Base-by-base conservation (phyloP, 2,329 filamentous ascomycete genomes). In the Coniosporium tulheliwenetii region DNA sequence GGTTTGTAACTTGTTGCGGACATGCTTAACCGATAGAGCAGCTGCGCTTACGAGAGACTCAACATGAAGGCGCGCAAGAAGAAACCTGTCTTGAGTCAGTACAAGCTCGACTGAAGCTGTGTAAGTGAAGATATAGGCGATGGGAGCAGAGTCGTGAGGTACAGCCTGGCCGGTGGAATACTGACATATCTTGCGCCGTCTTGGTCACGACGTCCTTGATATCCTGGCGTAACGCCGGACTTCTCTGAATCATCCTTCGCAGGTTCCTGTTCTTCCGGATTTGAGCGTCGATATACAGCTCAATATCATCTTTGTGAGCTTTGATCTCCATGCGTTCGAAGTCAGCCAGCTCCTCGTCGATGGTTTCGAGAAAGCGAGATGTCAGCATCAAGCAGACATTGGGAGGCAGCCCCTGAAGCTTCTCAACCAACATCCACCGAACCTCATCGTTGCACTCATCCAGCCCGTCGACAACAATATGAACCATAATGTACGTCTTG, bases 341-440 rank as follows among this genome's bases (percentile, higher is more conserved):
- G 19, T 40, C 36, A 4, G 39, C 37, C 2, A 46, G 31, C 16
- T 46, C 42, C 30, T 44, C 42, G 4, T 34, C 31, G 14, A 46
- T 44, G 14, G 15, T 40, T 14, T 41, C 43, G 10, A 46, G 42
- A 26, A 26, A 44, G 13, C 44, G 31, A 26, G 44, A 46, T 3
- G 44, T 46, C 10, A 46, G 38, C 36, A 46, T 2, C 4, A 46
- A 7, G 13, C 26, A 39, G 3, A 42, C 7, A 9, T 37, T 43
- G 7, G 35, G 14, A 5, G 33, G 36, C 16, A 42, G 30, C 13
- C 36, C 19, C 8, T 14, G 8, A 9, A 81, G 30, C 8, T 40
- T 12, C 15, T 45, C 35, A 14, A 44, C 26, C 8, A 45, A 35
- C 2, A 13, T 35, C 44, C 41, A 44, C 14, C 42, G 44, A 8